Percentiles rank a stretch among this genome's conserved stretches.
Evolutionary conservation across 305 asterid species (phyloP).

Genomic region (Withania somnifera): DNA sequence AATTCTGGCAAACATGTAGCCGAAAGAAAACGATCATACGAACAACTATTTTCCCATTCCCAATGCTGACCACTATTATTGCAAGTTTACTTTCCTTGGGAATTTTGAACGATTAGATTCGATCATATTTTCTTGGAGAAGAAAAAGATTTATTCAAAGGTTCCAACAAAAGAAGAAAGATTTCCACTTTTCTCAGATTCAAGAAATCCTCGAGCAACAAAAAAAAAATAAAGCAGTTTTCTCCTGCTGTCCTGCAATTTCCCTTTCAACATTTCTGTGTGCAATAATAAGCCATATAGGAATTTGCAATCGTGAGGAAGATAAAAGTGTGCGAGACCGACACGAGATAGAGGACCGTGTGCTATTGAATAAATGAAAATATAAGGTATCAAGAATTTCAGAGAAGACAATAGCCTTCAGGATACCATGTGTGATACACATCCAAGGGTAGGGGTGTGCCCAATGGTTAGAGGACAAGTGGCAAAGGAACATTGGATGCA

Average conservation of each 20-base stretch:
- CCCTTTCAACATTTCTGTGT: neutral
- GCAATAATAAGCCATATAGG: no score
- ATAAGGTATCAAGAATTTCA: no score
- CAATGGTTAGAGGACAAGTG: no score
- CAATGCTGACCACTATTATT: conserved; percentile 27
- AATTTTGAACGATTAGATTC: neutral
- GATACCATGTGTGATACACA: no score
- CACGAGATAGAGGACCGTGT: no score
- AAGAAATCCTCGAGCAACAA: conserved; percentile 33
- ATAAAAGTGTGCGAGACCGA: no score
- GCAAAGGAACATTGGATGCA: no score
- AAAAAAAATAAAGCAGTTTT: neutral
- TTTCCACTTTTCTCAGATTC: conserved; percentile 13
- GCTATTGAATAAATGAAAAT: no score
- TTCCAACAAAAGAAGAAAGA: neutral
- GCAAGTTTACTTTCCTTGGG: conserved; percentile 8
- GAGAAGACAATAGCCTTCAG: no score
- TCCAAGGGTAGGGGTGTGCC: no score
- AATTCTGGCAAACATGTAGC: conserved; percentile 27
- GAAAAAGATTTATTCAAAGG: neutral
- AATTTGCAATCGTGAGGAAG: no score
- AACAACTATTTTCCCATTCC: conserved; percentile 17
- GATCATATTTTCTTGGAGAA: neutral
- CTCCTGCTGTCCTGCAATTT: neutral
- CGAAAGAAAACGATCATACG: conserved; percentile 31